Evolutionary conservation across 306 rosid species (phyloP).

Genomic region (Delonix regia): DNA sequence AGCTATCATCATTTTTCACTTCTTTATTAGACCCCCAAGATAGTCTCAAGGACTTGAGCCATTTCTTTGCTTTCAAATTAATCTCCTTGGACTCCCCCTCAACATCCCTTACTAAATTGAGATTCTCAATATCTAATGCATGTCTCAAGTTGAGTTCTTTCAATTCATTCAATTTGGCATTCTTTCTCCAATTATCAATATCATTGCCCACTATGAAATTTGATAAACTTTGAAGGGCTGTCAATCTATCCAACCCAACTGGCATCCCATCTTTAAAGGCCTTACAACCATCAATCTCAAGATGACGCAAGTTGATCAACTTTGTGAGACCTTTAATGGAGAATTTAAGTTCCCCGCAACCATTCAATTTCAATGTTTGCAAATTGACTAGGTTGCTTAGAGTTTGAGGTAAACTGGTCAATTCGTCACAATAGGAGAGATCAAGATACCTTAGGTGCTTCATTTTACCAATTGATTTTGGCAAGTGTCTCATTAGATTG

Average conservation of each 20-base stretch:
- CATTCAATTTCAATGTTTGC: constrained; percentile 21
- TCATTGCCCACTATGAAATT: not conserved
- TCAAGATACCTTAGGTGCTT: constrained; percentile 29
- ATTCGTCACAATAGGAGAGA: not conserved
- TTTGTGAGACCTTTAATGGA: not conserved
- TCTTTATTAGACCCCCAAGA: rapidly evolving
- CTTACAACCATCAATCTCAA: not conserved
- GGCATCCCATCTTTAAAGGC: not conserved
- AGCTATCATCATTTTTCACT: not conserved
- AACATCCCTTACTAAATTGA: not conserved
- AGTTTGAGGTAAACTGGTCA: not conserved
- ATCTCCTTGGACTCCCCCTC: not conserved
- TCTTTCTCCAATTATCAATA: not conserved
- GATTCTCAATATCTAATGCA: not conserved
- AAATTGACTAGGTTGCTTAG: not conserved
- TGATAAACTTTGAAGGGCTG: not conserved
- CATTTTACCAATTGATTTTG: not conserved
- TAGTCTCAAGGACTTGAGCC: not conserved
- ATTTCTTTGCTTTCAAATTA: not conserved
- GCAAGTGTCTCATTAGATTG: not conserved
- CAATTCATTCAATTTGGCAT: not conserved
- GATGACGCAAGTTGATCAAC: not conserved
- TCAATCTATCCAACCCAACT: not conserved
- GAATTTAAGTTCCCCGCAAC: not conserved
- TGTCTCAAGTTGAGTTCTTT: not conserved